phyloP scores from a whole-genome alignment of 768 basidiomycete species.

The Psilocybe cubensis region DNA sequence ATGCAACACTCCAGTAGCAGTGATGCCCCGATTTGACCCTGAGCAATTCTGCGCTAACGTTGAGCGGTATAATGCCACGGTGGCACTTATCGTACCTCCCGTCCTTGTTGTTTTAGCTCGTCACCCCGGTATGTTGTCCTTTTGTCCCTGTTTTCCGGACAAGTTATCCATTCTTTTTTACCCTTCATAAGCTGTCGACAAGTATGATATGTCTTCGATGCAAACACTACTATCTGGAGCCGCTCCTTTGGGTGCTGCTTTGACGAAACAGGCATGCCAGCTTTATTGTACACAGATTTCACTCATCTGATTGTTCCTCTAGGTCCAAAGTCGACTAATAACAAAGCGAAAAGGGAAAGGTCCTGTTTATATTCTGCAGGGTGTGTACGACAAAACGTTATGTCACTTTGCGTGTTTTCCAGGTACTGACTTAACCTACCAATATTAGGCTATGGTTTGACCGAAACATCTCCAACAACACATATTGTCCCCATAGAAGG shows the following conservation, averaged over 20 bases:
- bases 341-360: slow-evolving; percentile 43
- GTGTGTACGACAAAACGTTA: slow-evolving; percentile 38
- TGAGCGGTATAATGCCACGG: slow-evolving; percentile 63
- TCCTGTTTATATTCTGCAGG: slow-evolving; percentile 51
- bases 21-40: slow-evolving; percentile 77
- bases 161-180: background rate
- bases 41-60: slow-evolving; percentile 66
- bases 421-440: background rate
- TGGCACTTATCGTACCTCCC: slow-evolving; percentile 74
- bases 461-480: slow-evolving; percentile 80
- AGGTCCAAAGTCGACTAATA: slow-evolving; percentile 43
- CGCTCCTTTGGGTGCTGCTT: slow-evolving; percentile 73
- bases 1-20: slow-evolving; percentile 51
- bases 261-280: slow-evolving; percentile 51
- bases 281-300: background rate
- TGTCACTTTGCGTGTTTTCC: background rate
- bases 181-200: slow-evolving; percentile 65
- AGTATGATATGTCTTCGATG: slow-evolving; percentile 70
- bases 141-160: background rate
- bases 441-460: slow-evolving; percentile 69
- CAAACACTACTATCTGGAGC: slow-evolving; percentile 70
- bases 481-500: slow-evolving; percentile 54
- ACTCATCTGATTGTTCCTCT: background rate
- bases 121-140: slow-evolving; percentile 60
- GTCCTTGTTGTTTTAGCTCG: slow-evolving; percentile 78